Evolutionary conservation across 352 stramenopile genomes (phyloP), one percentile per base, ranked within the genome.

Genomic region (Stephanocyclus meneghinianus): DNA sequence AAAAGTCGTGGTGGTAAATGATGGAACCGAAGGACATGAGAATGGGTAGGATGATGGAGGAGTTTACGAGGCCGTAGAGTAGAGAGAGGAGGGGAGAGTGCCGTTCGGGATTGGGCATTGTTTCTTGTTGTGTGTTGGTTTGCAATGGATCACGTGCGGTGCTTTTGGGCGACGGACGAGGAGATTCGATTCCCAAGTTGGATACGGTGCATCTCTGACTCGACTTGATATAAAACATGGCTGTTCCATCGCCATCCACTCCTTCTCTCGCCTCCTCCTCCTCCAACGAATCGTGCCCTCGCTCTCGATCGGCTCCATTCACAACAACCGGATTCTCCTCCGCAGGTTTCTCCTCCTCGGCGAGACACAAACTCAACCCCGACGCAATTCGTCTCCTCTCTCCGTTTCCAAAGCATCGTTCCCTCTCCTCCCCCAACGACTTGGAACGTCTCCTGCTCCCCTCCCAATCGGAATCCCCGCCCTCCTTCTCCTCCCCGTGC

Each of bases 1-100:
- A 97, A 29, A 91, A 91, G 40, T 96, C 95, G 87, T 99, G 94
- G 47, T 92, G 91, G 81, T 98, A 98, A 76, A 98, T 98, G 67
- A 98, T 98, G 21, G 93, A 94, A 42, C 92, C 91, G 76, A 98
- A 98, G 80, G 90, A 95, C 82, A 95, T 95, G 3, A 91, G 80
- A 0, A 94, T 86, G 11, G 89, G 89, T 9, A 95, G 64, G 16
- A 96, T 87, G 77, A 96, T 94, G 21, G 94, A 89, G 2, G 92
- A 89, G 81, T 98, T 96, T 73, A 98, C 95, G 15, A 95, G 59
- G 26, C 95, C 95, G 42, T 95, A 96, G 26, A 97, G 70, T 0
- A 95, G 63, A 3, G 74, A 88, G 0, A 87, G 50, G 21, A 62
- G 68, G 26, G 71, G 68, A 68, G 72, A 71, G 79, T 83, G 8